Evolutionary conservation across 1,284 basidiomycete genomes (phyloP).

Genomic region (Cerrena zonata): DNA sequence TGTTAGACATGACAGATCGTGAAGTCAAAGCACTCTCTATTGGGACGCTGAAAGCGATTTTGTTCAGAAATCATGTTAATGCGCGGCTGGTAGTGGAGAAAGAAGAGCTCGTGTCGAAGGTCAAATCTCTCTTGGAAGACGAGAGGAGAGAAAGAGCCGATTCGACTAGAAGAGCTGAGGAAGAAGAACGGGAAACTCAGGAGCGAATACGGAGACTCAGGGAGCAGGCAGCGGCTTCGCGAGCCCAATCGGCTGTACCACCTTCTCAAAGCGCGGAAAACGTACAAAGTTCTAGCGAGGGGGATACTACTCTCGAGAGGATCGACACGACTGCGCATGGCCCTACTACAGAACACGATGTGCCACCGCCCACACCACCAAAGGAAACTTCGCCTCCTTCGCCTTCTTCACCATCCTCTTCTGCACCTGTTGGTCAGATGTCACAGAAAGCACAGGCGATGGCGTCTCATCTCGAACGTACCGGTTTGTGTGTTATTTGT

Average conservation of each 20-base stretch:
- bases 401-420: constrained; percentile 16
- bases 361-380: background rate
- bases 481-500: constrained; percentile 80
- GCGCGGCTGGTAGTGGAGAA: constrained; percentile 63
- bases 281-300: background rate
- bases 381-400: no score
- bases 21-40: constrained; percentile 59
- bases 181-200: constrained; percentile 31
- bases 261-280: background rate
- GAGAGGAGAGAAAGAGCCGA: constrained; percentile 54
- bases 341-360: background rate
- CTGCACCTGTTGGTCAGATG: constrained; percentile 24
- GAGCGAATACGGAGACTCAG: constrained; percentile 31
- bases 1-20: constrained; percentile 56
- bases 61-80: constrained; percentile 69
- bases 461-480: constrained; percentile 48
- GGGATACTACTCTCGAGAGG: background rate
- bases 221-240: constrained; percentile 17
- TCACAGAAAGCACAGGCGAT: constrained; percentile 29
- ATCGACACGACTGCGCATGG: background rate
- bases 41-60: constrained; percentile 64
- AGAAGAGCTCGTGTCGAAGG: constrained; percentile 67
- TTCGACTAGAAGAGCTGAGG: constrained; percentile 40
- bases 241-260: constrained; percentile 1
- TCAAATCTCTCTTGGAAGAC: constrained; percentile 56